Evolutionary conservation across 352 stramenopile genomes (phyloP).

Genomic region (Peronosclerospora sorghi): DNA sequence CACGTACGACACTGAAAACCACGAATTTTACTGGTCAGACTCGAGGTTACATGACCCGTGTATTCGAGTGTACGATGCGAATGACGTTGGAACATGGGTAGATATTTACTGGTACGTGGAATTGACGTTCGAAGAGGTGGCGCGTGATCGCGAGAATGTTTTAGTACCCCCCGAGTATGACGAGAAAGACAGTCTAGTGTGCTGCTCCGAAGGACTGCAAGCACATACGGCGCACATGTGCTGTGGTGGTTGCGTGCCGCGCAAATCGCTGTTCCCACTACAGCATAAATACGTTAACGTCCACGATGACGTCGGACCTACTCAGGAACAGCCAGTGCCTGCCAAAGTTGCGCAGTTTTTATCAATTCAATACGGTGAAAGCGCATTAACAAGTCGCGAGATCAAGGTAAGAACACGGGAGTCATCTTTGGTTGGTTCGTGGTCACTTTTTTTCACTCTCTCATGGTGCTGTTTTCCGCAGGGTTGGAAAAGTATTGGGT

Average conservation of each 20-base stretch:
- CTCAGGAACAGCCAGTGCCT: slow-evolving; percentile 48
- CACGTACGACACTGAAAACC: slow-evolving; percentile 77
- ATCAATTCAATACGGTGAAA: slow-evolving; percentile 54
- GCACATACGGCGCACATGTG: slow-evolving; percentile 61
- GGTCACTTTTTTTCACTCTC: background rate
- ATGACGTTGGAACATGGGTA: slow-evolving; percentile 52
- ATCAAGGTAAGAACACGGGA: slow-evolving; percentile 46
- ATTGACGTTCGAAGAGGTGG: slow-evolving; percentile 31
- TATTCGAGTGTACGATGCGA: slow-evolving; percentile 59
- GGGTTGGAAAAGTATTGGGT: slow-evolving; percentile 73
- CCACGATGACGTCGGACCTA: slow-evolving; percentile 26
- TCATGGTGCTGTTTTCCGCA: slow-evolving; percentile 10
- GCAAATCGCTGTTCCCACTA: slow-evolving; percentile 49
- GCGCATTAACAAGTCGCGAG: slow-evolving; percentile 41
- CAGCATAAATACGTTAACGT: slow-evolving; percentile 34
- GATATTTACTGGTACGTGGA: slow-evolving; percentile 81
- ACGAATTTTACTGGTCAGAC: slow-evolving; percentile 73
- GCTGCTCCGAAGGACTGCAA: slow-evolving; percentile 58
- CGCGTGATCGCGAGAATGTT: slow-evolving; percentile 29
- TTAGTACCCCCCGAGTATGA: slow-evolving; percentile 52
- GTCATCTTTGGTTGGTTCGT: background rate
- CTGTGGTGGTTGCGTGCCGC: slow-evolving; percentile 59
- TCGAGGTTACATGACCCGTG: slow-evolving; percentile 61
- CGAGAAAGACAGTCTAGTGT: slow-evolving; percentile 49
- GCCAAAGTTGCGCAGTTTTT: slow-evolving; percentile 46